A percentile compares a stretch with the other conserved stretches of the same genome.
Evolutionary conservation across 2,329 filamentous ascomycete species (phyloP).

Genomic region (Lasiodiplodia citricola): DNA sequence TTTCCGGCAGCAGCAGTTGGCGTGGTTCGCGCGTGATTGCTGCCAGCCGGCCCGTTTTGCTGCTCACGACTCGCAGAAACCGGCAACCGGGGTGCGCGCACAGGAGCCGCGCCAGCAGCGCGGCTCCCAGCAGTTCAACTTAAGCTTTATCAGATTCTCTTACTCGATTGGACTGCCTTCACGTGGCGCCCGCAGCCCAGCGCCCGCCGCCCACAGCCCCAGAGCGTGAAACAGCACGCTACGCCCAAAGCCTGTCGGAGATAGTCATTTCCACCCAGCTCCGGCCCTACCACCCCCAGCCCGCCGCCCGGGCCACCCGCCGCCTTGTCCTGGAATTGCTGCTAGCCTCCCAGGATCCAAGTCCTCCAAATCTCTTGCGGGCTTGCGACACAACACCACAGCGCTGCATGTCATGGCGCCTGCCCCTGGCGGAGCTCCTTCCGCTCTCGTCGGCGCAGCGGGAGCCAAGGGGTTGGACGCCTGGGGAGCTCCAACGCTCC

Average conservation of each 20-base stretch:
- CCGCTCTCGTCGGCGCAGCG: slow-evolving; percentile 8
- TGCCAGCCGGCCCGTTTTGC: slow-evolving; percentile 20
- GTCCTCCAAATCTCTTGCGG: slow-evolving; percentile 18
- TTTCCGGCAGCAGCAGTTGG: slow-evolving; percentile 18
- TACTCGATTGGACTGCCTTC: slow-evolving; percentile 19
- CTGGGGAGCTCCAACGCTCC: neutral
- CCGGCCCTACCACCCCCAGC: slow-evolving; percentile 12
- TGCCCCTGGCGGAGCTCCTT: slow-evolving; percentile 21
- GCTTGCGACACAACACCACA: slow-evolving; percentile 23
- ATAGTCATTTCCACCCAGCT: slow-evolving; percentile 14
- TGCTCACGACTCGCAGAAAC: slow-evolving; percentile 22
- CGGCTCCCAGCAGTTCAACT: slow-evolving; percentile 4
- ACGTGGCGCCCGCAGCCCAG: slow-evolving; percentile 15
- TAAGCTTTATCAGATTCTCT: slow-evolving; percentile 23
- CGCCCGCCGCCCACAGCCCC: slow-evolving; percentile 2
- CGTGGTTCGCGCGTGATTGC: slow-evolving; percentile 21
- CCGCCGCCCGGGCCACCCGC: slow-evolving; percentile 4
- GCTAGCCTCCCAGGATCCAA: slow-evolving; percentile 19
- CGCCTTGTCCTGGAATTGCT: slow-evolving; percentile 1
- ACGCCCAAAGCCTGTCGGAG: slow-evolving; percentile 4
- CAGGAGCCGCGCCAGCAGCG: slow-evolving; percentile 17
- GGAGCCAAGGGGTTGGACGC: slow-evolving; percentile 23
- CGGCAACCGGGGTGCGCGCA: slow-evolving; percentile 19
- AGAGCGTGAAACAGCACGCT: slow-evolving; percentile 18
- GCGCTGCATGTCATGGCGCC: slow-evolving; percentile 20